These are phyloP conservation scores for Plasmodium falciparum DNA, from an alignment of 169 alveolate species.

Conservation along the genomic window DNA sequence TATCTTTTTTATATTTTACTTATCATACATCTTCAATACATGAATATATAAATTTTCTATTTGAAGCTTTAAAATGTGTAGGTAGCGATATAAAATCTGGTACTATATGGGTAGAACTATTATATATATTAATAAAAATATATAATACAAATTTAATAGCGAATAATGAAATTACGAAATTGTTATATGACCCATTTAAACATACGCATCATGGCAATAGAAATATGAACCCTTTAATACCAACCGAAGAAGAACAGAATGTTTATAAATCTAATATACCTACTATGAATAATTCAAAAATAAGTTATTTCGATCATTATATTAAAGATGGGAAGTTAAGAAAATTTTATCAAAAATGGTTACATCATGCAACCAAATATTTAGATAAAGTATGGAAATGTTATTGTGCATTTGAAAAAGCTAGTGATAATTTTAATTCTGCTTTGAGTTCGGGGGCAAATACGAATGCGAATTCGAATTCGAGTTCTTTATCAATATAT, in stretches of 20 bases:
- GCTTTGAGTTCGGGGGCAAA: background rate
- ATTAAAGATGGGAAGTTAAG: slow-evolving; percentile 52
- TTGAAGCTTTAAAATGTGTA: slow-evolving; percentile 77
- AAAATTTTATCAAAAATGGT: slow-evolving; percentile 76
- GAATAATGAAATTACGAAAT: slow-evolving; percentile 76
- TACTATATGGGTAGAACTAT: slow-evolving; percentile 82
- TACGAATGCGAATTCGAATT: slow-evolving; percentile 4
- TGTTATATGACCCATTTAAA: slow-evolving; percentile 82
- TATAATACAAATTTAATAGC: slow-evolving; percentile 80
- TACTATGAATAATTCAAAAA: slow-evolving; percentile 13
- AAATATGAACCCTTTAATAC: slow-evolving; percentile 46
- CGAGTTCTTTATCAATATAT: slow-evolving; percentile 23
- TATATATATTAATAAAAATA: slow-evolving; percentile 81
- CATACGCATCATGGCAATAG: slow-evolving; percentile 33
- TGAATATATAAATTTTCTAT: slow-evolving; percentile 82
- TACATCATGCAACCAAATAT: slow-evolving; percentile 82
- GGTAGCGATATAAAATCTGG: slow-evolving; percentile 85
- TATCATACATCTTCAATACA: slow-evolving; percentile 86
- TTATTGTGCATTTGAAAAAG: slow-evolving; percentile 78
- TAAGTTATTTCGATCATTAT: slow-evolving; percentile 51
- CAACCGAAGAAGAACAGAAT: slow-evolving; percentile 81
- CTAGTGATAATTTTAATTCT: slow-evolving; percentile 22
- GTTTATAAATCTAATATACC: slow-evolving; percentile 73
- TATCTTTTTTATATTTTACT: slow-evolving; percentile 79
- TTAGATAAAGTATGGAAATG: slow-evolving; percentile 84